Percentiles rank a stretch among this genome's conserved stretches.
phyloP scores from a whole-genome alignment of 495 filamentous ascomycete genomes.

The Xylaria palmicola region DNA sequence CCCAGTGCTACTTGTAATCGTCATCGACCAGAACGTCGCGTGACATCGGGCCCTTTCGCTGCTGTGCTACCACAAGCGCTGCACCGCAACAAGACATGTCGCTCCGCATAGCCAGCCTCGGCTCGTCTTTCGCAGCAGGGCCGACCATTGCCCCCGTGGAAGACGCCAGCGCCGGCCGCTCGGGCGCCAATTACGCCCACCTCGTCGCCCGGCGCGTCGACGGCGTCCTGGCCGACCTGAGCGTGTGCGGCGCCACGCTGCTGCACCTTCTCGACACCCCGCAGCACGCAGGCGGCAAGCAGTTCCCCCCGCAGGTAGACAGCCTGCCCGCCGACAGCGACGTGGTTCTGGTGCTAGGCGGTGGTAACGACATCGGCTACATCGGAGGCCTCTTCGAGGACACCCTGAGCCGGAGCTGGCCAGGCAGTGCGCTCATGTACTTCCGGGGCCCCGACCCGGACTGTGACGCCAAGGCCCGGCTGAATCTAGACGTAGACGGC shows the following conservation, averaged over 20 bases:
- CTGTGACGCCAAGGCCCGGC: not conserved
- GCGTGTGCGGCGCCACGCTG: conserved; percentile 45
- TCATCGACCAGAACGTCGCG: not conserved
- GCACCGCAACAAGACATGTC: conserved; percentile 6
- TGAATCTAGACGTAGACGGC: conserved; percentile 21
- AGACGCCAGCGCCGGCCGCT: conserved; percentile 34
- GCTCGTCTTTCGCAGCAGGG: conserved; percentile 48
- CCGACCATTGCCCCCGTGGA: conserved; percentile 42
- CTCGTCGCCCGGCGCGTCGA: conserved; percentile 35
- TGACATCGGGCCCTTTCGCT: conserved; percentile 11
- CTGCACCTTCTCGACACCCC: conserved; percentile 40
- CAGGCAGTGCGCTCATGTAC: conserved; percentile 16
- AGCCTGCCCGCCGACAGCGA: conserved; percentile 36
- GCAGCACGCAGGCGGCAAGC: conserved; percentile 26
- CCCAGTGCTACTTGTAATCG: conserved; percentile 1
- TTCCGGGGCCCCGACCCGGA: conserved; percentile 18
- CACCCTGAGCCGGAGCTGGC: conserved; percentile 21
- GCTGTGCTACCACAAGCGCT: conserved; percentile 1
- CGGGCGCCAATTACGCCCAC: conserved; percentile 43
- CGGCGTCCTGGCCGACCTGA: conserved; percentile 37
- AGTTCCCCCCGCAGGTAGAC: conserved; percentile 41
- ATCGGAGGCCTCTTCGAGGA: conserved; percentile 42
- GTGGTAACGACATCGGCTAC: conserved; percentile 49
- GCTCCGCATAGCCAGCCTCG: conserved; percentile 36
- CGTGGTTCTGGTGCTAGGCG: conserved; percentile 42